phyloP scores from a whole-genome alignment of 1,284 basidiomycete genomes.

The Salmacisia buchloeana region DNA sequence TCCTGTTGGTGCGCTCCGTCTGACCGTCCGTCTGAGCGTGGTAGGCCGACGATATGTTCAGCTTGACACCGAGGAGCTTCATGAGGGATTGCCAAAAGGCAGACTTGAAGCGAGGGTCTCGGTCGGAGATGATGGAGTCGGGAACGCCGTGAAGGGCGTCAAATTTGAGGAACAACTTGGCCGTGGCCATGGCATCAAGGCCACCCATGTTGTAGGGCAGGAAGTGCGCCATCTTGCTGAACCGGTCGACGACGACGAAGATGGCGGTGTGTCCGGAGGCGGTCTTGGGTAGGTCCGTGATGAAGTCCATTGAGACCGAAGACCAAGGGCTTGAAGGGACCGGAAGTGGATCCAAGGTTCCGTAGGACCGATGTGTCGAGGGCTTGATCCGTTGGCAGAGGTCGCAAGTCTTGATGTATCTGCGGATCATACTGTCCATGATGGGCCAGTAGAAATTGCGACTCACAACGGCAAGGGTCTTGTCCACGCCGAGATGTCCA shows the following conservation, averaged over 20 bases:
- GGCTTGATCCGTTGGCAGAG: slow-evolving; percentile 8
- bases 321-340: not conserved
- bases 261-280: slow-evolving; percentile 7
- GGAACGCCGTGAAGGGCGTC: not conserved
- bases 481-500: slow-evolving; percentile 54
- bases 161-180: slow-evolving; percentile 3
- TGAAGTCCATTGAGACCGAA: slow-evolving; percentile 6
- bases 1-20: slow-evolving; percentile 45
- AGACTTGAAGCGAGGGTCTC: slow-evolving; percentile 2
- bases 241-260: slow-evolving; percentile 11
- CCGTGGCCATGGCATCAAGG: not conserved
- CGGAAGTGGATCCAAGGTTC: not conserved
- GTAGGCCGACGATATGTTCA: slow-evolving; percentile 40
- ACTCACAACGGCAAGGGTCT: slow-evolving; percentile 45
- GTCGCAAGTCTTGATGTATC: slow-evolving; percentile 7
- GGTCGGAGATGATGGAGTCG: not conserved
- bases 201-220: slow-evolving; percentile 9
- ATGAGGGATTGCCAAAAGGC: not conserved
- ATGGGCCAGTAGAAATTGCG: slow-evolving; percentile 50
- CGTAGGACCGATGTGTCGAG: not conserved
- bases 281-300: not conserved
- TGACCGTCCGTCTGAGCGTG: slow-evolving; percentile 53
- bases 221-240: slow-evolving; percentile 17
- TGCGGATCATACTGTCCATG: slow-evolving; percentile 34
- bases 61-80: slow-evolving; percentile 27